A percentile compares a stretch with the other conserved stretches of the same genome.
Conservation (phyloP, 2,329 filamentous ascomycete genomes). For the Ophiosphaerella herpotricha region DNA sequence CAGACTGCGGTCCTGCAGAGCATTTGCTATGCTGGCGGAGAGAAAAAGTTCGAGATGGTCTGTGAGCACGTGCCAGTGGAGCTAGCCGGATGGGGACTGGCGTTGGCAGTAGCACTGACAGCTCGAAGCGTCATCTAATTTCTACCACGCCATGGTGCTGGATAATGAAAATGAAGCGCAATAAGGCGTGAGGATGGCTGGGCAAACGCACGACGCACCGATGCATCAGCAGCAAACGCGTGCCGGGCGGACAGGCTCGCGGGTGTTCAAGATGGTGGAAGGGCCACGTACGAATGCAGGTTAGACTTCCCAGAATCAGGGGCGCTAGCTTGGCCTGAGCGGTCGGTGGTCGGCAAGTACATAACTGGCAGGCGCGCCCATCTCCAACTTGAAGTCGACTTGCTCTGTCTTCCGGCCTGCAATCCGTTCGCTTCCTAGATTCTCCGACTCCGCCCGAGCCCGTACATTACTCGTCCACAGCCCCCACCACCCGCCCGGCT, state of each 20-base stretch:
- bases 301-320: constrained; percentile 18
- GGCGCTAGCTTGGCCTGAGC: constrained; percentile 31
- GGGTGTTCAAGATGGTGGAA: no score
- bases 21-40: not conserved
- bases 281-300: constrained; percentile 22
- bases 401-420: constrained; percentile 20
- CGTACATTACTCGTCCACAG: constrained; percentile 31
- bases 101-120: not conserved
- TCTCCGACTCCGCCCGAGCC: constrained; percentile 26
- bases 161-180: no score
- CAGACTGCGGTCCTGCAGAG: not conserved
- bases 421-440: constrained; percentile 14
- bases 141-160: no score
- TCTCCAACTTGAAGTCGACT: not conserved
- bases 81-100: not conserved
- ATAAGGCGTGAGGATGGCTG: no score
- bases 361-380: not conserved
- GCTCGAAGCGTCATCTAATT: not conserved
- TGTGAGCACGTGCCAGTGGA: not conserved
- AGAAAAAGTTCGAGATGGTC: constrained; percentile 6
- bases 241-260: no score
- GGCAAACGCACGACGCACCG: no score
- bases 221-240: no score
- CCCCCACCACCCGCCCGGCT: constrained; percentile 11
- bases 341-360: constrained; percentile 19